Base-by-base conservation (phyloP, 345 rosid species). In the Angophora floribunda region DNA sequence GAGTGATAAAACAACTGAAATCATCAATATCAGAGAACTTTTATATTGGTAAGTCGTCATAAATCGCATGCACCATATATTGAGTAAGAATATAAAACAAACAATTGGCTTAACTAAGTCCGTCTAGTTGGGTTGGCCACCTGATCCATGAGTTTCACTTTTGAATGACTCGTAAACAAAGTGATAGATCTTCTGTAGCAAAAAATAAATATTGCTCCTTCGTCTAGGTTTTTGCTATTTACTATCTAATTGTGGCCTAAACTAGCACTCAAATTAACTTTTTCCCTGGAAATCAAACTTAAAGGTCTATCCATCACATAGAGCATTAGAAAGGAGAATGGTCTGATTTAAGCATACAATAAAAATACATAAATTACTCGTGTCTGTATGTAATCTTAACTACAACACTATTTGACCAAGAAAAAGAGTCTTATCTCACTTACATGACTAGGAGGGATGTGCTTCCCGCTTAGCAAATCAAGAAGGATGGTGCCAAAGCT, bases 401-500 rank as follows among this genome's bases (percentile, higher is more conserved):
- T 41, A 85, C 63, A 32, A 75, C 85, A 45, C 30, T 50, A 47
- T 36, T 24, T 59, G 82, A 85, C 51, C 30, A 88, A 61, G 59
- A 30, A 19, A 63, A 22, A 30, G 24, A 59, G 75, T n/a, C 57
- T 36, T 47, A 12, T 63, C 78, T 89, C 89, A 92, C 97, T 95
- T 91, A 96, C 99, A 92, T 95, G 99, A 92, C 93, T 95, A 85
- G 99, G 99, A 90, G 99, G 99, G 90, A 97, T 97, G 90, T 96
- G 99, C 89, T 97, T 98, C 90, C 99, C 99, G 44, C 99, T 96
- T 86, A 98, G 95, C 93, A 98, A 93, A 93, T 98, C 99, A 88
- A 98, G 91, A 82, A 98, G 98, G 86, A 98, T 95, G 82, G 99
- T 98, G 87, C 99, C 99, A 89, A 95, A 98, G 95, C 99, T 97